A percentile compares a stretch with the other conserved stretches of the same genome.
These are phyloP conservation scores for Hydnomerulius pinastri DNA, from an alignment of 768 basidiomycete species.

Conservation along the genomic window DNA sequence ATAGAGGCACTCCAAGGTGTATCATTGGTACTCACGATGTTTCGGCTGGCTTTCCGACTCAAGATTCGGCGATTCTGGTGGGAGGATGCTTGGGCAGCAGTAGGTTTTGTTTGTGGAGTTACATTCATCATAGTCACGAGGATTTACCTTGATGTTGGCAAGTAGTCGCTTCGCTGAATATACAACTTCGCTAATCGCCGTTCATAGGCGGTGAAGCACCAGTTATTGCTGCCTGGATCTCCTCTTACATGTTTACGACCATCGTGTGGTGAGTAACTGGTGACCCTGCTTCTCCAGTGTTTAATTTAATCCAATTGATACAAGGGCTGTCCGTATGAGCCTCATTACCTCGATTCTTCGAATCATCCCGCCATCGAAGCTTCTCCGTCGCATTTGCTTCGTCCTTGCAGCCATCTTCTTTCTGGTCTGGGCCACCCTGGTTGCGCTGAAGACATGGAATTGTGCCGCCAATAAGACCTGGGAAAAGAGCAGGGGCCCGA, in stretches of 20 bases:
- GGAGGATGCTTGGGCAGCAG: conserved; percentile 14
- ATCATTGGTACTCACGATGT: conserved; percentile 1
- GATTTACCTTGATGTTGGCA: background rate
- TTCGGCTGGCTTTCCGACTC: conserved; percentile 8
- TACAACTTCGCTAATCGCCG: background rate
- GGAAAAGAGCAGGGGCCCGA: background rate
- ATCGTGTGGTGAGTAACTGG: conserved; percentile 10
- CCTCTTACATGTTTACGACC: background rate
- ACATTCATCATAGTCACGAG: background rate
- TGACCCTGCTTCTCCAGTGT: background rate
- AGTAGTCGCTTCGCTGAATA: background rate
- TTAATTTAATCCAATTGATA: background rate
- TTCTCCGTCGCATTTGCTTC: background rate
- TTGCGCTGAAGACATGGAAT: conserved; percentile 1
- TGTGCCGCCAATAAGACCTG: background rate
- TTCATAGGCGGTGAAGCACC: background rate
- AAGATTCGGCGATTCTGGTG: conserved; percentile 14
- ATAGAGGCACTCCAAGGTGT: background rate
- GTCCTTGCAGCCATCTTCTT: conserved; percentile 6
- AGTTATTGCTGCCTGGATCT: background rate
- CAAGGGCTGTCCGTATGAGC: conserved; percentile 13
- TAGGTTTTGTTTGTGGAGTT: background rate
- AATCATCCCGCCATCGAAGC: conserved; percentile 4
- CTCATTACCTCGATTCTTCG: conserved; percentile 16
- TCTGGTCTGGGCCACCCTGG: background rate